Evolutionary conservation across 495 filamentous ascomycete genomes (phyloP), one percentile per base, ranked within the genome.

Genomic region (Pyrenopolyporus hunteri): DNA sequence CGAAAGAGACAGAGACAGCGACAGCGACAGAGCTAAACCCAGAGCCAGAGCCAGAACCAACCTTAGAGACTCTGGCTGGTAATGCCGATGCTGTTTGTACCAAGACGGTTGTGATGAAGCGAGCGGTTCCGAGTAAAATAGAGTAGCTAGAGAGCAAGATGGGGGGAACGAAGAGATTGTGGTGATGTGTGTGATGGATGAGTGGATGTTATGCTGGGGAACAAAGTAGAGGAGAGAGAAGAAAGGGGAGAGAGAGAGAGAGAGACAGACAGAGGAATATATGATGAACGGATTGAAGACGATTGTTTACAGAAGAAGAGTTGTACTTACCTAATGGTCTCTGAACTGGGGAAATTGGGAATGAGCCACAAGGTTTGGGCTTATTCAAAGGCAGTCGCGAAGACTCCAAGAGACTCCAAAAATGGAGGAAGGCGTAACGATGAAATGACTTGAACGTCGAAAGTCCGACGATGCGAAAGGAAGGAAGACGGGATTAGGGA

Each of bases 141-240:
- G 79, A 79, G 77, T 72, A 78, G 78, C 78, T 82, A 78, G 75
- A 74, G 65, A 76, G 76, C 79, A 79, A 80, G 78, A 78, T 78
- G 75, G 53, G 17, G 17, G 23, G 13, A 73, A 71, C 68, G 74
- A 78, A 78, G 74, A 71, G 75, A 72, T 57, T 74, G 77, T 68
- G 70, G 67, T 66, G 70, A 69, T 70, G 66, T 45, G 63, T 69
- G 73, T 70, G 64, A 56, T 70, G 71, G 69, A 72, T 66, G 71
- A 74, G 74, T 75, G 74, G 74, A 80, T 79, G 76, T 70, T 80
- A 78, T 82, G 76, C 59, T 70, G 74, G 69, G 70, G 77, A 78
- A 74, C 57, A 57, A 74, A 68, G 66, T 61, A 66, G 62, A 61
- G 57, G 63, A 66, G 22, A 73, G 70, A 63, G 61, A 49, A 55